Conservation (phyloP, 208 protist species). For the Leishmania lainsoni region DNA sequence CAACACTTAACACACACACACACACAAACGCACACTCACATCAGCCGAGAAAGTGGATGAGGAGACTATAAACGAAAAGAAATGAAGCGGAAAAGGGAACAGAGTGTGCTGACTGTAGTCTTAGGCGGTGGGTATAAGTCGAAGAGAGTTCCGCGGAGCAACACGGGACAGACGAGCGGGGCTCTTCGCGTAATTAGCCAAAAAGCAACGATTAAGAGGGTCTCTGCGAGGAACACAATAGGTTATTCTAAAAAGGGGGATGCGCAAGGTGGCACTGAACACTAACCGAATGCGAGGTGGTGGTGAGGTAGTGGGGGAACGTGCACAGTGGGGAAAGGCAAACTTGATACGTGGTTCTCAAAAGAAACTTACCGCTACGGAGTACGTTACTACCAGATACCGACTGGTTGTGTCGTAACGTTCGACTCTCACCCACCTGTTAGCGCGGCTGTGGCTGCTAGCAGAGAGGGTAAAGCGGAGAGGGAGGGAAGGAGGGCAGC, state of each 20-base stretch:
- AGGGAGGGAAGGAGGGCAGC: background rate
- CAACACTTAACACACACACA: background rate
- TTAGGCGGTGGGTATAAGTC: background rate
- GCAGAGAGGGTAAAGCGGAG: background rate
- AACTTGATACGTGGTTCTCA: background rate
- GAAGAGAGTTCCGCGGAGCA: background rate
- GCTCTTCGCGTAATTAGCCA: background rate
- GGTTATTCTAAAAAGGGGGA: background rate
- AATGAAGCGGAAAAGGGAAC: background rate
- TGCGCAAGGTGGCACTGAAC: background rate
- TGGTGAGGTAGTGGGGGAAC: background rate
- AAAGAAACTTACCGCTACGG: background rate
- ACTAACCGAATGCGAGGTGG: background rate
- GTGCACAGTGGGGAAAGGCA: background rate
- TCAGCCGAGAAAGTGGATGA: background rate
- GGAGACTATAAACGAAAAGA: background rate
- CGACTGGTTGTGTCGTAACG: background rate
- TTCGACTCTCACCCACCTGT: background rate
- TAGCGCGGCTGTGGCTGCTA: background rate
- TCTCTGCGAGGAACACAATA: background rate
- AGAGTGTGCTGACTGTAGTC: slow-evolving; percentile 3
- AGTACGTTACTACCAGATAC: background rate
- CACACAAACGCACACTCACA: background rate
- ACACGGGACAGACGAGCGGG: background rate
- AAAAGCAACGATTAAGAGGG: background rate